phyloP scores from a whole-genome alignment of 2,329 filamentous ascomycete genomes.

The Curvularia sp. region DNA sequence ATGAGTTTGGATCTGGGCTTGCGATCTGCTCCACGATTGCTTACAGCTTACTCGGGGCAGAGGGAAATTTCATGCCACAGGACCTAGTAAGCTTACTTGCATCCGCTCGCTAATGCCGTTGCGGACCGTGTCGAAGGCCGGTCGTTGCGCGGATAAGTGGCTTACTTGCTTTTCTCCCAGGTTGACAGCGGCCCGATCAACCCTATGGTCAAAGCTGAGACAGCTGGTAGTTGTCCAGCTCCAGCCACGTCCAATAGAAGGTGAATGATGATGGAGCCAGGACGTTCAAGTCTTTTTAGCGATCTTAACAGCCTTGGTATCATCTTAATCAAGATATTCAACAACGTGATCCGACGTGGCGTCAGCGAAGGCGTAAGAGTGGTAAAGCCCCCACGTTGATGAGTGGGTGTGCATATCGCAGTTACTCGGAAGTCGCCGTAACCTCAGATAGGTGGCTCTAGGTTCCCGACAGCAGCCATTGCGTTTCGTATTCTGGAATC shows the following conservation, averaged over 20 bases:
- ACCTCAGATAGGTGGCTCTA: constrained; percentile 2
- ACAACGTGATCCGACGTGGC: neutral
- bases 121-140: constrained; percentile 13
- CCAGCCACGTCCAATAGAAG: constrained; percentile 2
- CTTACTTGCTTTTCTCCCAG: neutral
- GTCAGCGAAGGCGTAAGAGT: constrained; percentile 5
- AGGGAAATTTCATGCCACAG: constrained; percentile 11
- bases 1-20: constrained; percentile 5
- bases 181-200: constrained; percentile 10
- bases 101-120: constrained; percentile 12
- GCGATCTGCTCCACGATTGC: constrained; percentile 4
- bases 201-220: constrained; percentile 7
- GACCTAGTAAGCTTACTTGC: constrained; percentile 24
- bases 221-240: constrained; percentile 3
- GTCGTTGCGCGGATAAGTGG: constrained; percentile 6
- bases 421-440: neutral
- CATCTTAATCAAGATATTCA: constrained; percentile 1
- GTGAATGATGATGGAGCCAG: neutral
- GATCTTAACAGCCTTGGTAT: constrained; percentile 10
- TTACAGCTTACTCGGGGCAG: constrained; percentile 9
- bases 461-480: constrained; percentile 7
- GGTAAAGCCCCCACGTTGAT: constrained; percentile 13
- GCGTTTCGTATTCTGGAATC: constrained; percentile 2
- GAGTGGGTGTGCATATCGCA: constrained; percentile 1
- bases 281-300: neutral